Percentiles rank a stretch among this genome's conserved stretches.
phyloP scores from a whole-genome alignment of 306 rosid genomes.

The Cercis canadensis region DNA sequence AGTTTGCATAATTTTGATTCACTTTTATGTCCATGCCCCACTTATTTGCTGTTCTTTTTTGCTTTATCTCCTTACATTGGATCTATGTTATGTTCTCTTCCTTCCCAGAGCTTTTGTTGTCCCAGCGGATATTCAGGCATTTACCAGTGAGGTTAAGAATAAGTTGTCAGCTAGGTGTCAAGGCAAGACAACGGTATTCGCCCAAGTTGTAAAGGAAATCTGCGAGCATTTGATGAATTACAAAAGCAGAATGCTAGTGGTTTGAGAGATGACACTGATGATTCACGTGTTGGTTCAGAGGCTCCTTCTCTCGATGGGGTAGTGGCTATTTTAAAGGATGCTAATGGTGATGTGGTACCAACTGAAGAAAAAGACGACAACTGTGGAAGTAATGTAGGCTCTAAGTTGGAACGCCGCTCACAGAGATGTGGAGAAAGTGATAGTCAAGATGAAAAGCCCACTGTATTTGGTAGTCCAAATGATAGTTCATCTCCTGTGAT shows the following conservation, averaged over 20 bases:
- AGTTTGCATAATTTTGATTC: too few species aligned
- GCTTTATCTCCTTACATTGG: constrained; percentile 28
- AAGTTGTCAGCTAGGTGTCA: constrained; percentile 77
- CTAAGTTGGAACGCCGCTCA: constrained; percentile 65
- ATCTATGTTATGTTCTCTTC: constrained; percentile 34
- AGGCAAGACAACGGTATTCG: constrained; percentile 72
- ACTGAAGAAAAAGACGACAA: constrained; percentile 46
- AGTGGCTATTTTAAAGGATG: constrained; percentile 58
- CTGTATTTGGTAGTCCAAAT: constrained; percentile 43
- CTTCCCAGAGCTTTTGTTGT: constrained; percentile 92
- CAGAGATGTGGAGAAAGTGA: constrained; percentile 58
- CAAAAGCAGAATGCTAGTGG: constrained; percentile 65
- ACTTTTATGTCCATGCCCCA: too few species aligned
- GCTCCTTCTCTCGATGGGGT: constrained; percentile 62
- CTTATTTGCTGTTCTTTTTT: too few species aligned
- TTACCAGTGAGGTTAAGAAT: constrained; percentile 72
- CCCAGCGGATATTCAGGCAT: constrained; percentile 86
- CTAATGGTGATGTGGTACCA: constrained; percentile 44
- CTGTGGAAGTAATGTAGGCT: constrained; percentile 44
- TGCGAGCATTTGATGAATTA: constrained; percentile 82
- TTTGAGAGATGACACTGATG: constrained; percentile 65
- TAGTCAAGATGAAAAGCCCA: constrained; percentile 52
- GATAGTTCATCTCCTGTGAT: constrained; percentile 60
- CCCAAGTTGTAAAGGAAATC: constrained; percentile 94
- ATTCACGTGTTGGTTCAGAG: constrained; percentile 66